A percentile compares a stretch with the other conserved stretches of the same genome.
These are phyloP conservation scores for Fusarium tjaetaba DNA, from an alignment of 2,329 filamentous ascomycete species.

Conservation along the genomic window DNA sequence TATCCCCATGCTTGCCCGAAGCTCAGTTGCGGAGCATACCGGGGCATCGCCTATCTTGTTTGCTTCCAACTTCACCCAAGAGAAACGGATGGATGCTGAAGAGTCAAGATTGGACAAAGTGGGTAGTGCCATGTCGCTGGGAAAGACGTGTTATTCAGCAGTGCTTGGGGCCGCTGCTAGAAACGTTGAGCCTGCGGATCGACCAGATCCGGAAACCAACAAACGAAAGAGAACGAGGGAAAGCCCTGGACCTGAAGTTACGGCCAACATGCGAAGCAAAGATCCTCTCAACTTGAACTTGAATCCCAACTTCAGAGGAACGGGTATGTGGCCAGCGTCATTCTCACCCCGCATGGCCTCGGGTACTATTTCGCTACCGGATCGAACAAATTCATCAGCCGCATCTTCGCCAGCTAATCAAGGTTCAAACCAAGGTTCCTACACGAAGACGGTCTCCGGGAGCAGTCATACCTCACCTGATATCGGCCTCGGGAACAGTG, in stretches of 20 bases:
- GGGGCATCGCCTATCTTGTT: conserved; percentile 52
- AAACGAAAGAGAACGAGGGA: conserved; percentile 49
- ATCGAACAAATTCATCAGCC: conserved; percentile 48
- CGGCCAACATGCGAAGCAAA: neutral
- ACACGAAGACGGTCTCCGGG: conserved; percentile 36
- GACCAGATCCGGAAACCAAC: conserved; percentile 30
- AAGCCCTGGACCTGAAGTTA: conserved; percentile 38
- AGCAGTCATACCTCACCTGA: conserved; percentile 48
- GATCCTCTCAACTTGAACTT: conserved; percentile 1
- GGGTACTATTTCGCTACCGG: conserved; percentile 40
- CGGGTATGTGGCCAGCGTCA: conserved; percentile 10
- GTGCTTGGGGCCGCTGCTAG: conserved; percentile 48
- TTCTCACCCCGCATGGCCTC: conserved; percentile 15
- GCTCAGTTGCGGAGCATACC: conserved; percentile 54
- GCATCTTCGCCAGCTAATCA: conserved; percentile 46
- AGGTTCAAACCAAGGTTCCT: conserved; percentile 31
- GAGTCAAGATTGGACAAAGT: conserved; percentile 13
- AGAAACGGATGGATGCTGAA: conserved; percentile 6
- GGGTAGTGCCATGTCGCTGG: conserved; percentile 3
- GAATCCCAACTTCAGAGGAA: neutral
- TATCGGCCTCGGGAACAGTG: conserved; percentile 49
- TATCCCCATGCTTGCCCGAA: conserved; percentile 61
- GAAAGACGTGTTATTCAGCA: conserved; percentile 45
- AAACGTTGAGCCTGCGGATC: conserved; percentile 40
- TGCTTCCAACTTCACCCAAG: neutral